Percentiles rank a stretch among this genome's conserved stretches.
Conservation (phyloP, 768 basidiomycete species). For the Pulveroboletus frians region DNA sequence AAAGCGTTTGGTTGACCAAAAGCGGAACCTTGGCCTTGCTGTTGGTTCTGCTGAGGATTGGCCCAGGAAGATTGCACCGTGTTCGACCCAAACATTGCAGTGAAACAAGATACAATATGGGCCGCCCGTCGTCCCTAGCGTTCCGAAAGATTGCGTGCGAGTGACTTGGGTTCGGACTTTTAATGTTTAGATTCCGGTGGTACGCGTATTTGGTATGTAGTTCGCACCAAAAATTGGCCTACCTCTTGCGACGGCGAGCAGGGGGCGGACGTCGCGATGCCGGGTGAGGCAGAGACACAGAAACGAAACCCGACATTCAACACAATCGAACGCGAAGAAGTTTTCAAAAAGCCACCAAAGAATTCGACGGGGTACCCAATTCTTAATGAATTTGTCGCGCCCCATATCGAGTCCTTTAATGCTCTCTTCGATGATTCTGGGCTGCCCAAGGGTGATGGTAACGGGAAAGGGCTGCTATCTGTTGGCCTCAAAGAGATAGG, state of each 20-base stretch:
- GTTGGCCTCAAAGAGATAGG: slow-evolving; percentile 80
- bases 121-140: slow-evolving; percentile 24
- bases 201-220: slow-evolving; percentile 18
- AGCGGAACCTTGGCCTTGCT: slow-evolving; percentile 46
- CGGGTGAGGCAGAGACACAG: slow-evolving; percentile 39
- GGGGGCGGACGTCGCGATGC: slow-evolving; percentile 36
- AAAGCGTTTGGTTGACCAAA: slow-evolving; percentile 71
- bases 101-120: slow-evolving; percentile 10
- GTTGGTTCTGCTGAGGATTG: slow-evolving; percentile 61
- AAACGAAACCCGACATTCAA: slow-evolving; percentile 60
- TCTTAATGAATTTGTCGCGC: slow-evolving; percentile 87
- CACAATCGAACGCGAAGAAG: slow-evolving; percentile 73
- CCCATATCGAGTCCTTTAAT: slow-evolving; percentile 96
- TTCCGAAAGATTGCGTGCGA: slow-evolving; percentile 8
- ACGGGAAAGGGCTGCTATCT: slow-evolving; percentile 74
- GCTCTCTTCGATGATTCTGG: slow-evolving; percentile 91
- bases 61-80: slow-evolving; percentile 60
- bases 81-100: slow-evolving; percentile 57
- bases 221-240: slow-evolving; percentile 15
- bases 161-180: slow-evolving; percentile 19
- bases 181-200: slow-evolving; percentile 9
- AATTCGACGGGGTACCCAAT: slow-evolving; percentile 67
- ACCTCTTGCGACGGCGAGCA: background rate
- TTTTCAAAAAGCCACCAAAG: slow-evolving; percentile 71
- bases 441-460: slow-evolving; percentile 64